Base-by-base conservation (phyloP, 192 early-diverging fungal genomes). In the Haplosporangium gracile region DNA sequence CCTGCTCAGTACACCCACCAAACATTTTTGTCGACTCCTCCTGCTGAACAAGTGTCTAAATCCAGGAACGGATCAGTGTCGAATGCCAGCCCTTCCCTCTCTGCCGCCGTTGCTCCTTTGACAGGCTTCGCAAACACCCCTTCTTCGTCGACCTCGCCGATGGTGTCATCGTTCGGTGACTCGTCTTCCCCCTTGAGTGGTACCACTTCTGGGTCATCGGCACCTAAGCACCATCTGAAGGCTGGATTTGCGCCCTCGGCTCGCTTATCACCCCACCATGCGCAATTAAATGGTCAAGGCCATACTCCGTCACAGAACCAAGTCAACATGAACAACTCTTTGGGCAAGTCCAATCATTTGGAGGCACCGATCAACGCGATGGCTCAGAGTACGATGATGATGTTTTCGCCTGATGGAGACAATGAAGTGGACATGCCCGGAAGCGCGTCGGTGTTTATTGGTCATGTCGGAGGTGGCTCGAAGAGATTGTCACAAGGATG, bases 331-430 rank as follows among this genome's bases (percentile, higher is more conserved):
- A 65, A 65, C 60, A 32, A 29, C 26, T 65, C 60, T 32, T 65
- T 65, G 29, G 60, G 60, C 26, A 65, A 32, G 60, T 32, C 60
- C 29, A 65, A 29, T 15, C 60, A 65, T 13, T 32, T 32, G 60
- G 26, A 55, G 24, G 36, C 24, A 18, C 29, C 68, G 18, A 42
- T 55, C 16, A 78, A 76, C 38, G 55, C 77, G 5, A 86, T 86
- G 84, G 84, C 79, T 10, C 84, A 86, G 42, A 86, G 84, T 24
- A 75, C 79, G 13, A n/a, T 86, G 65, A 81, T 86, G 84, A 86
- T 93, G 36, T 92, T 89, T 84, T 90, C 91, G 18, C 90, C 91
- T 22, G 92, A 92, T 82, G 92, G 91, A 20, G 92, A 93, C 74
- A 93, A 92, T 51, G 92, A 93, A 29, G 88, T 92, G 16, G 92